A percentile compares a stretch with the other conserved stretches of the same genome.
These are phyloP conservation scores for Podaxis rugospora DNA, from an alignment of 768 basidiomycete genomes.

Conservation along the genomic window DNA sequence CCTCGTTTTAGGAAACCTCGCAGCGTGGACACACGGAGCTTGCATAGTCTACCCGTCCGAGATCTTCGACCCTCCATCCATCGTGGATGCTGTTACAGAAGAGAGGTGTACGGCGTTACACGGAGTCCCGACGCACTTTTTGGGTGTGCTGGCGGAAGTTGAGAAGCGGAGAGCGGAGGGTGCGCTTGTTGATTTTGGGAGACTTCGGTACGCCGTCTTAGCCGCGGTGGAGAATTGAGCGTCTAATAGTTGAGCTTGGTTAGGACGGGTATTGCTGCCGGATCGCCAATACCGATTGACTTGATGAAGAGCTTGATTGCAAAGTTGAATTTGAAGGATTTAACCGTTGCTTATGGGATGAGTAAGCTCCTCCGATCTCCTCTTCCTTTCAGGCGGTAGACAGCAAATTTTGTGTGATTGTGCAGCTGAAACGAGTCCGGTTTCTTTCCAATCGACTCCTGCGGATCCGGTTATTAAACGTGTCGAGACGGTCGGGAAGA, in stretches of 20 bases:
- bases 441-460: slow-evolving; percentile 76
- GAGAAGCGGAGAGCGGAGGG: slow-evolving; percentile 46
- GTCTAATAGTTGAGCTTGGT: neutral
- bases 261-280: slow-evolving; percentile 82
- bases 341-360: slow-evolving; percentile 85
- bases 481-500: slow-evolving; percentile 76
- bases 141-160: slow-evolving; percentile 68
- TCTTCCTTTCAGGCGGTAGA: neutral
- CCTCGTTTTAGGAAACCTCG: slow-evolving; percentile 77
- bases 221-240: neutral
- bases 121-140: slow-evolving; percentile 83
- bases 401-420: neutral
- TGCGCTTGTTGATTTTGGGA: slow-evolving; percentile 41
- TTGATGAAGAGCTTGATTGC: slow-evolving; percentile 71
- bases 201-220: slow-evolving; percentile 44
- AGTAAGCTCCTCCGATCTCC: slow-evolving; percentile 40
- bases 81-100: slow-evolving; percentile 64
- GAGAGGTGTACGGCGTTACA: slow-evolving; percentile 78
- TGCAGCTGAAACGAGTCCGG: slow-evolving; percentile 77
- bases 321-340: slow-evolving; percentile 60
- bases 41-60: slow-evolving; percentile 74
- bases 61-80: slow-evolving; percentile 55
- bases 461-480: slow-evolving; percentile 68
- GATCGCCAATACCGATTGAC: slow-evolving; percentile 74
- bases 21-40: slow-evolving; percentile 70